Percentiles rank a stretch among this genome's conserved stretches.
Conservation (phyloP, 2,329 filamentous ascomycete species). For the Teratosphaeria nubilosa region DNA sequence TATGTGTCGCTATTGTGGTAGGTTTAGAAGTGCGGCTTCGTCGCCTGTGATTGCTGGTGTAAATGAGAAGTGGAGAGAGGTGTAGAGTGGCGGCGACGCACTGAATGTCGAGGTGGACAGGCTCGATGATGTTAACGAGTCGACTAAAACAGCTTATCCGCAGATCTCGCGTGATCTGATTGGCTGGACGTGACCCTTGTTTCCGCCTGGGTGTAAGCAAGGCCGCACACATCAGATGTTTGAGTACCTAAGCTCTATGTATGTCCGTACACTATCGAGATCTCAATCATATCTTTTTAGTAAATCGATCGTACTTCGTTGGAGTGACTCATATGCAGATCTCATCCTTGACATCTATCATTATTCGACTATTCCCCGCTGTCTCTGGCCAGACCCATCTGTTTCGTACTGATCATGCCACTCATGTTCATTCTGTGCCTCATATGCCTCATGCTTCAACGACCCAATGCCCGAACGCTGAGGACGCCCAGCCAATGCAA, state of each 20-base stretch:
- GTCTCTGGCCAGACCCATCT: background rate
- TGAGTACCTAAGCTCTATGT: too few relatives aligned
- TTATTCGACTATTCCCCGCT: background rate
- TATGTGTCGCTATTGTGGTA: background rate
- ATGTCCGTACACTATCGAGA: too few relatives aligned
- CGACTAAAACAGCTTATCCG: background rate
- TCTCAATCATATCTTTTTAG: background rate
- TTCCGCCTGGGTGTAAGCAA: background rate
- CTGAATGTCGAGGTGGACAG: background rate
- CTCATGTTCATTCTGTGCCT: background rate
- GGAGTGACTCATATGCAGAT: too few relatives aligned
- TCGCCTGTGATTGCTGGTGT: slow-evolving; percentile 10
- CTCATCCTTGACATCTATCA: background rate
- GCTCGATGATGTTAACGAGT: background rate
- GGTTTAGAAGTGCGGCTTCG: slow-evolving; percentile 13
- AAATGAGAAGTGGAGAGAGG: background rate
- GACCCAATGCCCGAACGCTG: background rate
- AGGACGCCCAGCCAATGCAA: background rate
- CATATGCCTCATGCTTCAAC: background rate
- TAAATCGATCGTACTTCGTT: background rate
- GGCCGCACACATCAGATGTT: background rate
- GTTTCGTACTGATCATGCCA: background rate
- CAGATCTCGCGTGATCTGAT: background rate
- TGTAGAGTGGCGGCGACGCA: background rate
- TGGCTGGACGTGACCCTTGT: background rate